Conservation (phyloP, 2,329 filamentous ascomycete genomes). For the Venturia nashicola region DNA sequence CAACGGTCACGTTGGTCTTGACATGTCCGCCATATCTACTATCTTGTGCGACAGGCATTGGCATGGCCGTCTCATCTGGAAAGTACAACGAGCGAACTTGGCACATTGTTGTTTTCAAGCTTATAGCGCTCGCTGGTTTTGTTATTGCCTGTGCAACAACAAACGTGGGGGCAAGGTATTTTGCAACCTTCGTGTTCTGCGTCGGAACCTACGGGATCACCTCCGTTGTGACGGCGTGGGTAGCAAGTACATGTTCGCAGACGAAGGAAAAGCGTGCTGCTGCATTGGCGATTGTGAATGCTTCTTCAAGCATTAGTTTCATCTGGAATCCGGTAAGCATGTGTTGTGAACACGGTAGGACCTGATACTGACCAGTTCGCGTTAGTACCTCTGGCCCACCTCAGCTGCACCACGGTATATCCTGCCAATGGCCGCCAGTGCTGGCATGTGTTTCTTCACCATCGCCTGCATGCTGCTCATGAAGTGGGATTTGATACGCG, state of each 20-base stretch:
- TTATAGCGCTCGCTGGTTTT: slow-evolving; percentile 25
- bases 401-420: background rate
- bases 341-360: background rate
- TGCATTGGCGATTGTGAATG: slow-evolving; percentile 30
- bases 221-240: slow-evolving; percentile 21
- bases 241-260: slow-evolving; percentile 27
- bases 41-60: slow-evolving; percentile 19
- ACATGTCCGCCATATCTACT: slow-evolving; percentile 28
- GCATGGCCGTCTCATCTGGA: slow-evolving; percentile 23
- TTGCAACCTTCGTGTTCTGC: slow-evolving; percentile 22
- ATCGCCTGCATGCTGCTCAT: background rate
- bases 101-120: slow-evolving; percentile 26
- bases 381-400: background rate
- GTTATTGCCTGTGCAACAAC: slow-evolving; percentile 21
- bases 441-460: background rate
- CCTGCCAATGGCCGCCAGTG: background rate
- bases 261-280: slow-evolving; percentile 33
- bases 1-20: slow-evolving; percentile 38
- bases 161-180: slow-evolving; percentile 14
- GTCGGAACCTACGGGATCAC: slow-evolving; percentile 22
- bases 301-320: slow-evolving; percentile 25
- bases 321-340: slow-evolving; percentile 20
- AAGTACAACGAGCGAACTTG: slow-evolving; percentile 28
- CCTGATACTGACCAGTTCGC: background rate
- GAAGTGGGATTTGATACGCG: background rate